phyloP scores from a whole-genome alignment of 306 rosid species.

The Alnus glutinosa region DNA sequence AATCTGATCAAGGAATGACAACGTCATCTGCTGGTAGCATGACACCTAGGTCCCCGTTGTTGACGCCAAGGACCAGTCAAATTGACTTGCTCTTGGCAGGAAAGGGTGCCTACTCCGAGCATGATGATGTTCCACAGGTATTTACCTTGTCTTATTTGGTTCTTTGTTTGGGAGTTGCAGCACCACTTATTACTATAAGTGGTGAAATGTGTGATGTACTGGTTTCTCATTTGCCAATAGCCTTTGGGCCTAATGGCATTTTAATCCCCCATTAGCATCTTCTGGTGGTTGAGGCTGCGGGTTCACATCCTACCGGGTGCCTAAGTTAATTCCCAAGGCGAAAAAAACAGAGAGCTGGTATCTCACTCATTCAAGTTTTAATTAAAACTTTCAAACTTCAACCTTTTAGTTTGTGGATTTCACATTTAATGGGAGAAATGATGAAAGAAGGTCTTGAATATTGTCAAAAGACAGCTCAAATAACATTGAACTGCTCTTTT shows the following conservation, averaged over 20 bases:
- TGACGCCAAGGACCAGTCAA: constrained; percentile 95
- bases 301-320: neutral
- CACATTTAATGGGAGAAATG: neutral
- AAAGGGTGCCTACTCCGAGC: constrained; percentile 90
- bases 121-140: constrained; percentile 96
- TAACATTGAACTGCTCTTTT: neutral
- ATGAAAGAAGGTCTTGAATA: neutral
- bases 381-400: neutral
- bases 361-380: neutral
- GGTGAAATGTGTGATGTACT: neutral
- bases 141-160: constrained; percentile 19
- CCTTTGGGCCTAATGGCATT: neutral
- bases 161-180: constrained; percentile 6
- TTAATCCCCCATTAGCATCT: neutral
- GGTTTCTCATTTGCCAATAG: neutral
- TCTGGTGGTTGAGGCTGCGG: neutral
- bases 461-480: neutral
- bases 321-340: neutral
- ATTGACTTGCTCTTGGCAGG: constrained; percentile 91
- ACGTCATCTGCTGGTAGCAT: constrained; percentile 98
- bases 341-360: neutral
- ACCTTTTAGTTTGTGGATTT: neutral
- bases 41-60: constrained; percentile 97
- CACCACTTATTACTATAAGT: neutral
- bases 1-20: constrained; percentile 99